Conservation (phyloP, 306 rosid genomes). For the Cyamopsis tetragonoloba region DNA sequence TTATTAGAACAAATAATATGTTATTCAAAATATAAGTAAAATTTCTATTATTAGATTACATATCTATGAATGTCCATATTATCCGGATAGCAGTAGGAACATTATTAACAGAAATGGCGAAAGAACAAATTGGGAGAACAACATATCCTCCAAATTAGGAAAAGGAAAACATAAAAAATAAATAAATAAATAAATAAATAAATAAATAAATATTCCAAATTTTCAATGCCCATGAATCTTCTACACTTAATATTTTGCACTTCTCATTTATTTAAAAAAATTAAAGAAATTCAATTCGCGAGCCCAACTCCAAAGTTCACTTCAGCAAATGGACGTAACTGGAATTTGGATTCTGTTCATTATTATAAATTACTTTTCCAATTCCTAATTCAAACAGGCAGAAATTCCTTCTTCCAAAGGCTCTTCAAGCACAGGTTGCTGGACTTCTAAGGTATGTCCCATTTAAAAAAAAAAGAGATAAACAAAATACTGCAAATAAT, state of each 20-base stretch:
- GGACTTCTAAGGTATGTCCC: not conserved
- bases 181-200: too few species aligned
- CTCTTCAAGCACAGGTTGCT: not conserved
- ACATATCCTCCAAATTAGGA: not conserved
- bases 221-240: not conserved
- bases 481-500: not conserved
- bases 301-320: not conserved
- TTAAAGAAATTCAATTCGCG: too few species aligned
- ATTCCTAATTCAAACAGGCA: not conserved
- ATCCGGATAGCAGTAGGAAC: too few species aligned
- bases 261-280: too few species aligned
- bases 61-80: too few species aligned
- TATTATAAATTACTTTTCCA: not conserved
- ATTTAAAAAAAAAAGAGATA: not conserved
- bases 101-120: not conserved
- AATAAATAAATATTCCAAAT: too few species aligned
- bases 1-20: too few species aligned
- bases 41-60: too few species aligned
- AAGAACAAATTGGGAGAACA: not conserved
- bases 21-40: too few species aligned
- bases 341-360: not conserved
- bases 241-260: too few species aligned
- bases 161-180: too few species aligned
- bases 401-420: not conserved
- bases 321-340: not conserved